Base-by-base conservation (phyloP, 441 rosid species). In the Adansonia madagascariensis region DNA sequence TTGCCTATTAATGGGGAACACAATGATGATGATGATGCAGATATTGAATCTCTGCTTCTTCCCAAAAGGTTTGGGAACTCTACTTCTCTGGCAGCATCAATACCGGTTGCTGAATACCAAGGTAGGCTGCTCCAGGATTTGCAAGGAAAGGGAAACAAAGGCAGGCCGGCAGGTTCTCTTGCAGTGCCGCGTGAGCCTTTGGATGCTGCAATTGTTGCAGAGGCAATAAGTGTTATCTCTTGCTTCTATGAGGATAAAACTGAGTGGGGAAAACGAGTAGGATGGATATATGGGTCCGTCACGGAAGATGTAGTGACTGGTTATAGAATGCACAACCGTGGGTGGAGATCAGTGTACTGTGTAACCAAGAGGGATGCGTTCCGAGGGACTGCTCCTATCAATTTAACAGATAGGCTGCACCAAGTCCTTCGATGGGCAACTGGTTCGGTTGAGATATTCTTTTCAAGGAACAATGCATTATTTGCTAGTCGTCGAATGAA, bases 361-460 rank as follows among this genome's bases (percentile, higher is more conserved):
- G 87, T 88, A 7, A 89, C 93, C 46, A 89, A 86, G 81, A 82
- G 88, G 17, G 91, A 91, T 80, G 91, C 93, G 15, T 91, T 89
- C 71, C 88, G 91, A 0, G 95, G 93, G 44, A 88, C 92, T 18
- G 92, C 94, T 43, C 94, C 94, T 0, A 91, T 87, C 77, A 91
- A 91, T 80, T 84, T 91, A 18, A 86, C 90, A 39, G 97, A 89
- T 77, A 86, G 94, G 74, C 90, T 92, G 41, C 92, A 92, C 60
- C 94, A 89, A 76, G 97, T 92, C 31, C 94, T 90, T 15, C 79
- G 94, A 35, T 92, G 94, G 97, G 94, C 94, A 22, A 90, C 94
- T 6, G 97, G 97, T 1, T 92, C 93, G 0, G 94, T 92, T 0
- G 97, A 92, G 81, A 92, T 92, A 73, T 92, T 88, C 75, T 90